Evolutionary conservation across 805 yeast species (phyloP), one percentile per base, ranked within the genome.

Genomic region (Wickerhamomyces sydowiorum): DNA sequence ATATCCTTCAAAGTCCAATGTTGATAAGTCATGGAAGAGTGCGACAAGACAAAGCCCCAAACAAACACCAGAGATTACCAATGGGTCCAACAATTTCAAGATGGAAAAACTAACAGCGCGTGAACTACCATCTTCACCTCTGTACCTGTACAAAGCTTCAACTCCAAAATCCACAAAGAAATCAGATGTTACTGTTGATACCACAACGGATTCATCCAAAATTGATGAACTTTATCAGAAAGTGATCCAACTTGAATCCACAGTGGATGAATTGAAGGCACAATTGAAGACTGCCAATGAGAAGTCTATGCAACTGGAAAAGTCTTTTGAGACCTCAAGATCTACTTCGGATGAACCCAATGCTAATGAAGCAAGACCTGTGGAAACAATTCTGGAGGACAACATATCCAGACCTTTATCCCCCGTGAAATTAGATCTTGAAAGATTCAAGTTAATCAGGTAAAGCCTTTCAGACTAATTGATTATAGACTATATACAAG

Each of bases 341-440:
- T 18, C 21, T 9, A n/a, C n/a, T n/a, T 13, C 21, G 15, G 33
- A 17, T 3, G 18, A 17, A n/a, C 14, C 21, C 5, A 30, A 17
- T 18, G 7, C 4, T 8, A 21, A 24, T 24, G 27, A 24, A n/a
- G n/a, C n/a, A n/a, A n/a, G 12, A 9, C 5, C 18, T 12, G 15
- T n/a, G 23, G 21, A 32, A 17, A 7, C 5, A 32, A 17, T 20
- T 3, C 9, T 14, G 5, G n/a, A 34, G 4, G 15, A 36, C 7
- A 18, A 18, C 17, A 10, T 24, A 7, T 36, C 30, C 5, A 46
- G 45, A 24, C 44, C 57, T 13, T 27, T 52, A 14, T 48, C 56
- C 2, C 54, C 58, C 5, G 55, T 53, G 23, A 51, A 53, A 27
- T 25, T 53, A 33, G 52, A 53, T 38, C 35, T 51, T 38, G 39